phyloP scores from a whole-genome alignment of 306 rosid genomes.

The Lathyrus oleraceus region DNA sequence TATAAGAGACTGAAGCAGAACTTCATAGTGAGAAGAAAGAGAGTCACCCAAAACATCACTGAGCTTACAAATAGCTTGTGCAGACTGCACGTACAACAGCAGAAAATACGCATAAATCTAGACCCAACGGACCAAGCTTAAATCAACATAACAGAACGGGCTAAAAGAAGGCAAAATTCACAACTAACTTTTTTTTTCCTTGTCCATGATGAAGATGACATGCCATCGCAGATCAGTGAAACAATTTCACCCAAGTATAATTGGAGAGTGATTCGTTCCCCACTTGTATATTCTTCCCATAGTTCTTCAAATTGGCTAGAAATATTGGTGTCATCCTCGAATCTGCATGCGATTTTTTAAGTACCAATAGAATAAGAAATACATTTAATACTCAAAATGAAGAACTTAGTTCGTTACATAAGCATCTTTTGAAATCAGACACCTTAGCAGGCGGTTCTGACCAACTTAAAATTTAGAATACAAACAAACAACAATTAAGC shows the following conservation, averaged over 20 bases:
- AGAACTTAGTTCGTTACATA: conserved; percentile 8
- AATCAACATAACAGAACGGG: conserved; percentile 29
- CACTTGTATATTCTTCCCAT: conserved; percentile 97
- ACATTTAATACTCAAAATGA: conserved; percentile 8
- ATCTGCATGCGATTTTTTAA: conserved; percentile 48
- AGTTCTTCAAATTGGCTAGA: conserved; percentile 82
- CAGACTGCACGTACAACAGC: conserved; percentile 63
- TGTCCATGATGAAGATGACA: conserved; percentile 85
- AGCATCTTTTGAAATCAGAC: conserved; percentile 16
- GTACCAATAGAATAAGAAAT: conserved; percentile 16
- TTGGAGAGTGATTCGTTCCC: conserved; percentile 84
- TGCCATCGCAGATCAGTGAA: conserved; percentile 69
- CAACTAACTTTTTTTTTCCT: conserved; percentile 73
- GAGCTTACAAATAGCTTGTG: conserved; percentile 79
- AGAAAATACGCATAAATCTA: conserved; percentile 35
- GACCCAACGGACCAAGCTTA: conserved; percentile 20
- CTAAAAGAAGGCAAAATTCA: conserved; percentile 26
- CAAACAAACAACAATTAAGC: no score
- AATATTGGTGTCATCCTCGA: conserved; percentile 79
- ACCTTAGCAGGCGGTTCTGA: not conserved
- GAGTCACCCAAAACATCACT: conserved; percentile 95
- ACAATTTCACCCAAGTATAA: conserved; percentile 82
- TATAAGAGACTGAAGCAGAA: conserved; percentile 76
- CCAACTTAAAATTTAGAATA: conserved; percentile 12
- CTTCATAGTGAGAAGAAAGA: conserved; percentile 63